A percentile compares a stretch with the other conserved stretches of the same genome.
Evolutionary conservation across 495 filamentous ascomycete genomes (phyloP).

Genomic region (Aspergillus carlsbadensis): DNA sequence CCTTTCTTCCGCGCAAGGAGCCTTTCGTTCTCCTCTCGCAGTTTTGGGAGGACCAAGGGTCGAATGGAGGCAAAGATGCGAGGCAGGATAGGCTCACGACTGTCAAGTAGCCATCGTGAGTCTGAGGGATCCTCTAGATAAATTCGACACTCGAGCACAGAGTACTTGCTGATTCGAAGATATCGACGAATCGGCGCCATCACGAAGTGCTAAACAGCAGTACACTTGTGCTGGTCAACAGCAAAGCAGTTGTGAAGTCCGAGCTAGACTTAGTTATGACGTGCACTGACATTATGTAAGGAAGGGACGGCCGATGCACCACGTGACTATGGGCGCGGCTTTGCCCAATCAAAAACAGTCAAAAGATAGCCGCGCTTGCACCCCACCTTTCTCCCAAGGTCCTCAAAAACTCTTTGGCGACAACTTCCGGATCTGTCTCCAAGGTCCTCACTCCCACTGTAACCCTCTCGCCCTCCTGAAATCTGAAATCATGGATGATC

Average conservation of each 20-base stretch:
- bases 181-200: constrained; percentile 87
- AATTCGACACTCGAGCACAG: constrained; percentile 90
- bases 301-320: not conserved
- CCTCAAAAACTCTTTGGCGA: constrained; percentile 30
- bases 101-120: constrained; percentile 73
- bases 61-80: constrained; percentile 80
- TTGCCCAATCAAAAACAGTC: not conserved
- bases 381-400: constrained; percentile 35
- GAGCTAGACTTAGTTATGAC: not conserved
- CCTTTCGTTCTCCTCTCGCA: constrained; percentile 81
- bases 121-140: constrained; percentile 90
- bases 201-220: not conserved
- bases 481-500: constrained; percentile 15
- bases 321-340: not conserved
- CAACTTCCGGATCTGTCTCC: constrained; percentile 11
- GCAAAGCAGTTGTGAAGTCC: not conserved
- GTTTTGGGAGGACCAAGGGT: constrained; percentile 82
- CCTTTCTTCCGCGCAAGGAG: constrained; percentile 58
- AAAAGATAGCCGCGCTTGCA: not conserved
- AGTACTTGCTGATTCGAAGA: constrained; percentile 80
- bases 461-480: constrained; percentile 10
- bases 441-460: constrained; percentile 25
- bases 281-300: constrained; percentile 1
- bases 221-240: not conserved
- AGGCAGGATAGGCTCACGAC: constrained; percentile 69